Evolutionary conservation across 441 rosid genomes (phyloP), one percentile per base, ranked within the genome.

Genomic region (Syzygium malaccense): DNA sequence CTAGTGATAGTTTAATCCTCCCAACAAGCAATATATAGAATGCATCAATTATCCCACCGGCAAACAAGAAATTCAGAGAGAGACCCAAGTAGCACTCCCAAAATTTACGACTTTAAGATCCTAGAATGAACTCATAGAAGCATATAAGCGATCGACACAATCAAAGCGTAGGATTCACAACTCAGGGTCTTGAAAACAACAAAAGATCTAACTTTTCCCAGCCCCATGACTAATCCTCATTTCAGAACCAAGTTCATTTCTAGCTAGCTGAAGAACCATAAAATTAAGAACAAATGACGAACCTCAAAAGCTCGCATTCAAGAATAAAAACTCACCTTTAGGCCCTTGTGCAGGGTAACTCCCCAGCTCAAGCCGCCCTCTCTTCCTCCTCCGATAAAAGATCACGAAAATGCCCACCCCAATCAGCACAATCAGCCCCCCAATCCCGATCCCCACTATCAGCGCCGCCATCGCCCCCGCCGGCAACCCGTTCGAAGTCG

Each of bases 331-430:
- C 26, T 49, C 55, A 84, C 89, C 89, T 80, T 88, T 88, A 80
- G 86, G 87, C 79, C 89, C 89, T 32, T 84, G 56, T 28, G 57
- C 19, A 14, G 89, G 48, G 66, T 51, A 55, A 78, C 45, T 88
- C 86, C 37, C 68, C 89, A 87, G 23, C 86, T 60, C 79, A 78
- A 56, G 85, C 54, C 45, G 60, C 62, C 51, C 84, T 80, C 86
- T 84, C 89, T 85, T 88, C 89, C 85, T 88, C 83, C 83, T 88
- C 85, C 88, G 58, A 57, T 88, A 88, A 53, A 56, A 80, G 20
- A 88, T 32, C 53, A 83, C 86, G 58, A 88, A 83, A 48, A 88
- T 26, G 32, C 89, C 86, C 58, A 88, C 89, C 75, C 37, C 79
- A 45, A 83, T 18, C 80, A 88, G 86, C 75, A 88, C 89, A 6